These are phyloP conservation scores for Cyclotella choctawhatcheeana DNA, from an alignment of 108 stramenopile species.

Conservation along the genomic window DNA sequence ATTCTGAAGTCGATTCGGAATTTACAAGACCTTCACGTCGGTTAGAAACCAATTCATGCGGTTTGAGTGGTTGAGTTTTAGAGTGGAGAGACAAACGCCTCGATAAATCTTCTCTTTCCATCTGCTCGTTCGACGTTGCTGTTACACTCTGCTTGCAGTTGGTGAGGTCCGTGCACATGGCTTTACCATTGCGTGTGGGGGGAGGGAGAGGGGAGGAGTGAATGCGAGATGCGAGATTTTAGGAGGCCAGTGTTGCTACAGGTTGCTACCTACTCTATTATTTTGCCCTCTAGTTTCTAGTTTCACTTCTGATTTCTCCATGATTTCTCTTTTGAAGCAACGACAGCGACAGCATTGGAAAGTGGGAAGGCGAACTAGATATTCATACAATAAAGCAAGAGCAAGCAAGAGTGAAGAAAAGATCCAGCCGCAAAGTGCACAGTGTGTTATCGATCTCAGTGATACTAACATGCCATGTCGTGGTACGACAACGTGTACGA, in stretches of 20 bases:
- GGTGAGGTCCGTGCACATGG: neutral
- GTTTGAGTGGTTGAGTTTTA: neutral
- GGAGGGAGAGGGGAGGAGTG: too few species aligned
- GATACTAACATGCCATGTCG: conserved; percentile 2
- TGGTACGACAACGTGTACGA: too few species aligned
- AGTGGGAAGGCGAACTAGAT: too few species aligned
- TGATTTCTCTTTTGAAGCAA: neutral
- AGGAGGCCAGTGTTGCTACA: too few species aligned
- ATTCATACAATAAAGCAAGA: too few species aligned
- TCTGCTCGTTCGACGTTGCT: neutral
- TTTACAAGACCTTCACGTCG: neutral
- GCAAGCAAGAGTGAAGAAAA: too few species aligned
- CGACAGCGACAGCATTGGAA: neutral
- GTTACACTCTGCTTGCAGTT: neutral
- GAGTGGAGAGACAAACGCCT: neutral
- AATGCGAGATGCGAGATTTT: too few species aligned
- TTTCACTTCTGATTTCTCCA: neutral
- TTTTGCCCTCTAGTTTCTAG: neutral
- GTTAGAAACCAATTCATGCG: conserved; percentile 6
- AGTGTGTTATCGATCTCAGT: too few species aligned
- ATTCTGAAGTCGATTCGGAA: neutral
- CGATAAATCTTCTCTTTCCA: neutral
- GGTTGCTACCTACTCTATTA: too few species aligned
- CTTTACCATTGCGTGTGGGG: neutral
- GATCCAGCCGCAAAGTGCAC: too few species aligned